Conservation (phyloP, 140 eudicot species). For the Cichorium intybus region DNA sequence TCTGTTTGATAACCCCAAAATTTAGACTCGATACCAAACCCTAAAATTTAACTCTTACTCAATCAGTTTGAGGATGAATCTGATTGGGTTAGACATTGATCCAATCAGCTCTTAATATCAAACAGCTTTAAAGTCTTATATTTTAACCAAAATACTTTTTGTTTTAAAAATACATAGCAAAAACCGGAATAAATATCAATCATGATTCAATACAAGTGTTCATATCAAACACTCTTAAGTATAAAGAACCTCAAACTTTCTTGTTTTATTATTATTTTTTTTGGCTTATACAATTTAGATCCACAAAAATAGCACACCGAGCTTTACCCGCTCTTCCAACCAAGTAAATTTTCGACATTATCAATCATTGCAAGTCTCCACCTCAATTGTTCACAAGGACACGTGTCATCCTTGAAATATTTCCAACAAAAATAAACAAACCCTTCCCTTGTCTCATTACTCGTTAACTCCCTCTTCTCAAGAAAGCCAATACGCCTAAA, state of each 20-base stretch:
- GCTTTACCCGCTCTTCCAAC: neutral
- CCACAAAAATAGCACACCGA: constrained; percentile 5
- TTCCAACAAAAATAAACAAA: neutral
- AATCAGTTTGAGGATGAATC: no score
- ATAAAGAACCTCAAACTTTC: constrained; percentile 6
- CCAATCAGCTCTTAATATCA: no score
- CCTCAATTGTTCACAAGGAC: constrained; percentile 16
- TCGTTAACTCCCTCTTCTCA: constrained; percentile 63
- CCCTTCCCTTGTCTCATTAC: no score
- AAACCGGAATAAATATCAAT: neutral
- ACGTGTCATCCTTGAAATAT: constrained; percentile 7
- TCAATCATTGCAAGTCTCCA: constrained; percentile 14
- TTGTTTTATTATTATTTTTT: no score
- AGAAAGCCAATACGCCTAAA: constrained; percentile 72
- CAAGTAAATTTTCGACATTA: constrained; percentile 32
- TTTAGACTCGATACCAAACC: no score
- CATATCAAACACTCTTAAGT: constrained; percentile 23
- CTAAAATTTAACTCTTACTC: no score
- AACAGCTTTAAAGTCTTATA: no score
- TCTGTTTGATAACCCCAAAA: no score
- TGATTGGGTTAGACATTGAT: no score
- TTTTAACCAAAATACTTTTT: no score
- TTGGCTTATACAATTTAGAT: constrained; percentile 2
- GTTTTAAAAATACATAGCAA: no score
- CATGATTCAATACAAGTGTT: constrained; percentile 8